Evolutionary conservation across 163 green algal species (phyloP).

Genomic region (Chlamydomonas reinhardtii): DNA sequence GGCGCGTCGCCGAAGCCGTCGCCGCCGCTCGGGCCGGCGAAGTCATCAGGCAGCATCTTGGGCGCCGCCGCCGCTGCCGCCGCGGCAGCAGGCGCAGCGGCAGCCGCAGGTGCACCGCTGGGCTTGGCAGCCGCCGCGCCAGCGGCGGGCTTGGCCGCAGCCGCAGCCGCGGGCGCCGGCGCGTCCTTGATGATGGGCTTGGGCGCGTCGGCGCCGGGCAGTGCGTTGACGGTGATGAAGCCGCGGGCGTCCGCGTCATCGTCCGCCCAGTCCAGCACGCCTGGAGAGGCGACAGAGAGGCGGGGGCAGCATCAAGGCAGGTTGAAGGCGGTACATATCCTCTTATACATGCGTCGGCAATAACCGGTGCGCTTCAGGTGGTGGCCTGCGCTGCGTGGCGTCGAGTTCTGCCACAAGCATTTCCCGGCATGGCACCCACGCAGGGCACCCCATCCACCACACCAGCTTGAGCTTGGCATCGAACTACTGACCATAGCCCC

Average conservation of each 20-base stretch:
- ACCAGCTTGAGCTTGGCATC: no score
- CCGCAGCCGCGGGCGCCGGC: background rate
- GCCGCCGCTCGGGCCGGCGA: background rate
- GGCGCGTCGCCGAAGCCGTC: background rate
- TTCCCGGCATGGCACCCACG: no score
- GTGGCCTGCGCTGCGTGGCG: no score
- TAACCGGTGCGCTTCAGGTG: no score
- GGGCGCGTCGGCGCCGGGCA: constrained; percentile 57
- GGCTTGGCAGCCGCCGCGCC: background rate
- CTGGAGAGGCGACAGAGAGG: background rate
- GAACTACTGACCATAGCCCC: no score
- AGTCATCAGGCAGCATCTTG: constrained; percentile 8
- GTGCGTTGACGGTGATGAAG: constrained; percentile 62
- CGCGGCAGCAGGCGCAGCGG: background rate
- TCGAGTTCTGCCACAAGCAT: no score
- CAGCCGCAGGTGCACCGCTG: background rate
- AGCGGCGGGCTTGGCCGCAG: background rate
- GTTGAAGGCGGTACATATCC: no score
- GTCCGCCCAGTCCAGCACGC: constrained; percentile 49
- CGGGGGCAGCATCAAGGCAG: background rate
- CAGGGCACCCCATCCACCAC: no score
- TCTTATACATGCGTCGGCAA: no score
- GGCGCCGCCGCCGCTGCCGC: background rate
- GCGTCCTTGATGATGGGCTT: constrained; percentile 32
- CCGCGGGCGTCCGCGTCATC: constrained; percentile 39